Evolutionary conservation across 441 rosid genomes (phyloP), one percentile per base, ranked within the genome.

Genomic region (Rhodomyrtus psidioides): DNA sequence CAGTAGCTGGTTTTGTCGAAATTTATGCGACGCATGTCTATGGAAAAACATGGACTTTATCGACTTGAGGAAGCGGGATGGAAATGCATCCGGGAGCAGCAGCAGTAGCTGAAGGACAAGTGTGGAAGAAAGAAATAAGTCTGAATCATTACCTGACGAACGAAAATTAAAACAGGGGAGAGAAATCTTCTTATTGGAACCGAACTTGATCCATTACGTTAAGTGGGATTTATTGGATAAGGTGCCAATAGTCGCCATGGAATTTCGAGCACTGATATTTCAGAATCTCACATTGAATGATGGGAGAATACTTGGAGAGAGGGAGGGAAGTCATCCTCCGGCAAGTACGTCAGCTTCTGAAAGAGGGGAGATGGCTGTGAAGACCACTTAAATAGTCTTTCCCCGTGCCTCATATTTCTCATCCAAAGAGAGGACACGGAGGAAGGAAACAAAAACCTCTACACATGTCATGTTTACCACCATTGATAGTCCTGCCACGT

Each of bases 121-220:
- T 12, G 60, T 26, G 16, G 5, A 4, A 57, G 28, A 26, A 26
- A 12, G 7, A 57, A 57, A 57, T 1, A 57, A 12, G 28, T 12
- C 28, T 1, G 16, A 57, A 57, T 26, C 28, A 2, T 57, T 12
- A 57, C 62, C 7, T 26, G 28, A 57, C 13, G 28, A 65, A 34
- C 14, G 17, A 65, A 62, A 19, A 65, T 9, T 34, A 62, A 17
- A 14, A 34, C 46, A 30, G 2, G 19, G 14, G 26, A 9, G 76
- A 65, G 76, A 30, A 17, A 65, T 65, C 15, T 9, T 65, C 26
- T 65, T 65, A 65, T 9, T 5, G 24, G 30, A 28, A 15, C 15
- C 0, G 0, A 9, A 34, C 26, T 30, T 21, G 1, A 65, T 19
- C 26, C 9, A 65, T 34, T 34, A 28, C 8, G 13, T 9, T 10